A percentile compares a stretch with the other conserved stretches of the same genome.
Evolutionary conservation across 208 protist species (phyloP).

Genomic region (Leishmania turanica): DNA sequence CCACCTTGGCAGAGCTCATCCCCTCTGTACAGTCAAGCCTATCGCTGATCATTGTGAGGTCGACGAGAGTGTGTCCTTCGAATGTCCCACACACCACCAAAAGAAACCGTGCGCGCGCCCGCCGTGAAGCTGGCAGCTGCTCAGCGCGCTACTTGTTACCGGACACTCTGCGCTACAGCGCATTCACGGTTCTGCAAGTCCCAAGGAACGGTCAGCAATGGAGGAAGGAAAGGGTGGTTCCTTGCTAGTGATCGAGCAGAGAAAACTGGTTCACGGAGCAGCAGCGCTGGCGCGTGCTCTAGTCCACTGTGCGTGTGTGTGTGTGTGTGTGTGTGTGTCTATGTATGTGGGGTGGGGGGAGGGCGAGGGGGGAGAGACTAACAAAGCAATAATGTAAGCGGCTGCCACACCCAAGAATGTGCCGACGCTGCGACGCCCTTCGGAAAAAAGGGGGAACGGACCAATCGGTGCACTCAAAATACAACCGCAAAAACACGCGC

Average conservation of each 20-base stretch:
- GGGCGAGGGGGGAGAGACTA: background rate
- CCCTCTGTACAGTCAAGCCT: slow-evolving; percentile 9
- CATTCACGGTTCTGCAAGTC: background rate
- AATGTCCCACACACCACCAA: background rate
- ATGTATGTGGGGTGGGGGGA: no score
- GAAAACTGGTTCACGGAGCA: background rate
- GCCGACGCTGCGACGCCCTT: background rate
- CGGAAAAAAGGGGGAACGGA: background rate
- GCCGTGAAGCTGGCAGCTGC: background rate
- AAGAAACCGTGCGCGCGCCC: background rate
- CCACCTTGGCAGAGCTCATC: background rate
- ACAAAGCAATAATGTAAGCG: background rate
- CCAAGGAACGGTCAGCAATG: no score
- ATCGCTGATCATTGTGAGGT: slow-evolving; percentile 4
- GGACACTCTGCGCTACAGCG: background rate
- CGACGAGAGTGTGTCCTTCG: background rate
- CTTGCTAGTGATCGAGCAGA: background rate
- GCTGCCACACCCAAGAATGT: background rate
- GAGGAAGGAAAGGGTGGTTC: background rate
- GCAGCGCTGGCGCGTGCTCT: background rate
- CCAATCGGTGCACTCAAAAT: background rate
- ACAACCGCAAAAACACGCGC: background rate
- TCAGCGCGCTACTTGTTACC: background rate
- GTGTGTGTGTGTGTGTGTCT: no score
- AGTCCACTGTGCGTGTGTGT: no score